Conservation (phyloP, 805 yeast genomes). For the Candida koratica region DNA sequence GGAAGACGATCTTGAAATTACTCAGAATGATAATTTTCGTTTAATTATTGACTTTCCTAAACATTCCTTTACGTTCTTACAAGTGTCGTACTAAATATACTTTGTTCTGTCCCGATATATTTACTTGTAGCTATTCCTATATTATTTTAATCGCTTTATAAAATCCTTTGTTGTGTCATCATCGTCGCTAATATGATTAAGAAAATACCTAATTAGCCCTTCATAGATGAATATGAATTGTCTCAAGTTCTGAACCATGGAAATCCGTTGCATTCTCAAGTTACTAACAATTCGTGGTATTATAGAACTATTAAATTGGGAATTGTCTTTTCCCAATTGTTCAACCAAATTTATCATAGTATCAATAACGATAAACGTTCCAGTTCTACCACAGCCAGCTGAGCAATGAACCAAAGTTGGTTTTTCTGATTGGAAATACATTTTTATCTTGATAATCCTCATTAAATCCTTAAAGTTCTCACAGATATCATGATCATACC, state of each 20-base stretch:
- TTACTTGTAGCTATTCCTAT: neutral
- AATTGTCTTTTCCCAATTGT: slow-evolving; percentile 7
- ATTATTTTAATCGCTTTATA: neutral
- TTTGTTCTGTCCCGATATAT: neutral
- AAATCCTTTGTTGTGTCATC: slow-evolving; percentile 1
- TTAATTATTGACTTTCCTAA: slow-evolving; percentile 15
- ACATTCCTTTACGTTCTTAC: slow-evolving; percentile 19
- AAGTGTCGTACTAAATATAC: slow-evolving; percentile 6
- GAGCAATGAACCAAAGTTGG: slow-evolving; percentile 86
- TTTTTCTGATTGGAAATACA: slow-evolving; percentile 15
- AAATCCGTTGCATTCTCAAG: slow-evolving; percentile 49
- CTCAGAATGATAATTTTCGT: slow-evolving; percentile 15
- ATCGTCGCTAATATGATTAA: neutral
- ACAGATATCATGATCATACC: slow-evolving; percentile 81
- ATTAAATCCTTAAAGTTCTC: slow-evolving; percentile 55
- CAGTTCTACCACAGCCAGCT: slow-evolving; percentile 97
- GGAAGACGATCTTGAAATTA: slow-evolving; percentile 28
- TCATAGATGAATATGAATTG: slow-evolving; percentile 53
- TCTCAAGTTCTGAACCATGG: slow-evolving; percentile 56
- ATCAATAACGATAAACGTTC: slow-evolving; percentile 52
- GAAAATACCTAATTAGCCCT: slow-evolving; percentile 22
- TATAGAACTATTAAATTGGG: slow-evolving; percentile 31
- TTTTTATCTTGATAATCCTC: slow-evolving; percentile 35
- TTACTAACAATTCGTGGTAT: slow-evolving; percentile 44
- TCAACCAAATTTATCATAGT: slow-evolving; percentile 22